These are phyloP conservation scores for Beauveria sp. DNA, from an alignment of 2,329 filamentous ascomycete genomes.

Conservation along the genomic window DNA sequence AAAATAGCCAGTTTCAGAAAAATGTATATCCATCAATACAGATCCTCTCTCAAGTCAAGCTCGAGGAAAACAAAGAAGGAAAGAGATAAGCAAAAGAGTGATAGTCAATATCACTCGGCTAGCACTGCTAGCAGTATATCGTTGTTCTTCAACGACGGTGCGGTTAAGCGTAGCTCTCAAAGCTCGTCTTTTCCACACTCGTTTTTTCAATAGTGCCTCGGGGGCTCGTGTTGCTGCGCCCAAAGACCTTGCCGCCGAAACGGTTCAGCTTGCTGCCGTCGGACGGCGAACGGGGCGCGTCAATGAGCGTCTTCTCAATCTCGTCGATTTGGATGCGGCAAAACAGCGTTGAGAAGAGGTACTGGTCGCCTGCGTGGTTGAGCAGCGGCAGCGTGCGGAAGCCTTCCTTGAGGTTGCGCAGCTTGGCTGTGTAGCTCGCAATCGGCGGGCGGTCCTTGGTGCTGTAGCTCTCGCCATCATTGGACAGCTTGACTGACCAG, in stretches of 20 bases:
- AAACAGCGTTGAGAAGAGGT: conserved; percentile 90
- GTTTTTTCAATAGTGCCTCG: conserved; percentile 45
- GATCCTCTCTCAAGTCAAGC: background rate
- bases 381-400: conserved; percentile 88
- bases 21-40: conserved; percentile 5
- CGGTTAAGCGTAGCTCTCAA: conserved; percentile 24
- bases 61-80: background rate
- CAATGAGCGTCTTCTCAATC: conserved; percentile 49
- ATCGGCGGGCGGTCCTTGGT: conserved; percentile 52
- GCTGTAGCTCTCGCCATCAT: conserved; percentile 63
- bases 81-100: background rate
- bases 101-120: conserved; percentile 11
- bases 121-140: conserved; percentile 3
- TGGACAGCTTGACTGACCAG: conserved; percentile 83
- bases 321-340: conserved; percentile 69
- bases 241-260: conserved; percentile 51
- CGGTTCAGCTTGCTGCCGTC: conserved; percentile 48
- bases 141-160: background rate
- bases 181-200: conserved; percentile 40
- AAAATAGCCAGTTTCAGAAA: background rate
- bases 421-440: conserved; percentile 87
- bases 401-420: conserved; percentile 80
- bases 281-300: conserved; percentile 32
- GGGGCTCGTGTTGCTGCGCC: conserved; percentile 43
- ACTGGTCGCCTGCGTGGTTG: conserved; percentile 83